Percentiles rank a stretch among this genome's conserved stretches.
Conservation (phyloP, 495 filamentous ascomycete species). For the Annulohypoxylon nitens region DNA sequence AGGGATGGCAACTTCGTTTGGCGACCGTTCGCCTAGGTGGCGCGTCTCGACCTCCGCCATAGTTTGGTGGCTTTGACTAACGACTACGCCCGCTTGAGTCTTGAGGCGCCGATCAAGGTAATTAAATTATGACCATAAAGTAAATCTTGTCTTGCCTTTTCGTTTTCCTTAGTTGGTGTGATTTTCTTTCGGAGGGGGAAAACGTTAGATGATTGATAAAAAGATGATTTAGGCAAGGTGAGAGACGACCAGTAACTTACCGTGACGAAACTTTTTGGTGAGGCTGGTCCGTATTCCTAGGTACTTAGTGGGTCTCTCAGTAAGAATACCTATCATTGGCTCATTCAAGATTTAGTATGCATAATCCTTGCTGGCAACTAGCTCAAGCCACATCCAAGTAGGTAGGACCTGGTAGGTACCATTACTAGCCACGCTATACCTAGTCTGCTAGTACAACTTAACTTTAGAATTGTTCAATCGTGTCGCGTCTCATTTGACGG, state of each 20-base stretch:
- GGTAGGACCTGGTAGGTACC: neutral
- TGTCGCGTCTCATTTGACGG: slow-evolving; percentile 40
- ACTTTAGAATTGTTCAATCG: slow-evolving; percentile 26
- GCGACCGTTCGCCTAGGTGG: slow-evolving; percentile 46
- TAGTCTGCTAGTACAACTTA: neutral
- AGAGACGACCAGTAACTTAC: slow-evolving; percentile 22
- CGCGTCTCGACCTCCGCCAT: slow-evolving; percentile 53
- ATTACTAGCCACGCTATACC: neutral
- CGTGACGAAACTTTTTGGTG: slow-evolving; percentile 35
- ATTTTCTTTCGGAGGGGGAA: neutral
- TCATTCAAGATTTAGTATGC: neutral
- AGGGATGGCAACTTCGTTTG: slow-evolving; percentile 42
- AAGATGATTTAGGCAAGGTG: slow-evolving; percentile 30
- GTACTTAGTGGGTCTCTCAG: slow-evolving; percentile 3
- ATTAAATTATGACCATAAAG: neutral
- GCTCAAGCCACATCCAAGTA: slow-evolving; percentile 6
- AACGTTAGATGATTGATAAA: slow-evolving; percentile 14
- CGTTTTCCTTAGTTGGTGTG: neutral
- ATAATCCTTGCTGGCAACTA: neutral
- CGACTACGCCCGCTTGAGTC: neutral
- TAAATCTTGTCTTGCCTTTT: neutral
- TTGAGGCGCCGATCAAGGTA: no score
- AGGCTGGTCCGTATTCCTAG: slow-evolving; percentile 35
- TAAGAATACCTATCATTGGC: slow-evolving; percentile 22
- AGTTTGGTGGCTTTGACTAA: slow-evolving; percentile 15